A percentile compares a stretch with the other conserved stretches of the same genome.
Conservation (phyloP, 1,284 basidiomycete genomes). For the Tilletia walkeri region DNA sequence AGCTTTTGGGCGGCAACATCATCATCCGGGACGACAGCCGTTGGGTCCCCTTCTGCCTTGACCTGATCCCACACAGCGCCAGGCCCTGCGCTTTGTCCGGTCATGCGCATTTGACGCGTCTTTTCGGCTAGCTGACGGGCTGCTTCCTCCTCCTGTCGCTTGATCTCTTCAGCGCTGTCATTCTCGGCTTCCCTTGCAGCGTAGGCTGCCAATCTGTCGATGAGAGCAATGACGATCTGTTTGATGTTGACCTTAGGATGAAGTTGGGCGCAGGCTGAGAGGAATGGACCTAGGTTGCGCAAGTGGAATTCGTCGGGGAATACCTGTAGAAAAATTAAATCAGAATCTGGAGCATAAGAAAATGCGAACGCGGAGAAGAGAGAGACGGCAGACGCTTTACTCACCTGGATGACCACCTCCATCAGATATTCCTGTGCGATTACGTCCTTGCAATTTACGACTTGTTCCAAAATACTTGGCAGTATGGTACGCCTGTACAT, state of each 20-base stretch:
- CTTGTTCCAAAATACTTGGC: constrained; percentile 53
- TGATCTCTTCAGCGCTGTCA: constrained; percentile 51
- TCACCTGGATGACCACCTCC: constrained; percentile 53
- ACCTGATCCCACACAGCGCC: constrained; percentile 49
- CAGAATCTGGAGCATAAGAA: no score
- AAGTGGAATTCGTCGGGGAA: constrained; percentile 56
- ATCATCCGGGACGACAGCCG: constrained; percentile 27
- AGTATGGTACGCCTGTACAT: constrained; percentile 51
- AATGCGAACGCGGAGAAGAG: no score
- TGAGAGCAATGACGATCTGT: constrained; percentile 54
- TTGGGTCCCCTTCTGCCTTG: constrained; percentile 34
- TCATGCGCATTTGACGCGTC: constrained; percentile 44
- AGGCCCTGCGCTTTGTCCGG: constrained; percentile 35
- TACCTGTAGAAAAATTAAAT: constrained; percentile 23
- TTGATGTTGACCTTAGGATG: constrained; percentile 56
- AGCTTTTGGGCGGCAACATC: constrained; percentile 35
- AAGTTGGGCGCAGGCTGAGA: constrained; percentile 53
- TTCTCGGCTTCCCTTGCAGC: constrained; percentile 54
- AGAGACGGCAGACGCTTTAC: not conserved
- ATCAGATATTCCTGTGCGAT: constrained; percentile 56
- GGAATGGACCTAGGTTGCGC: constrained; percentile 48
- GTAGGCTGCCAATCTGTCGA: constrained; percentile 53
- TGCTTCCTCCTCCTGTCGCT: constrained; percentile 51
- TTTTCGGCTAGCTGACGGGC: constrained; percentile 47
- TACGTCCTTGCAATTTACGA: constrained; percentile 55